Evolutionary conservation across 768 basidiomycete species (phyloP).

Genomic region (Russula sp.): DNA sequence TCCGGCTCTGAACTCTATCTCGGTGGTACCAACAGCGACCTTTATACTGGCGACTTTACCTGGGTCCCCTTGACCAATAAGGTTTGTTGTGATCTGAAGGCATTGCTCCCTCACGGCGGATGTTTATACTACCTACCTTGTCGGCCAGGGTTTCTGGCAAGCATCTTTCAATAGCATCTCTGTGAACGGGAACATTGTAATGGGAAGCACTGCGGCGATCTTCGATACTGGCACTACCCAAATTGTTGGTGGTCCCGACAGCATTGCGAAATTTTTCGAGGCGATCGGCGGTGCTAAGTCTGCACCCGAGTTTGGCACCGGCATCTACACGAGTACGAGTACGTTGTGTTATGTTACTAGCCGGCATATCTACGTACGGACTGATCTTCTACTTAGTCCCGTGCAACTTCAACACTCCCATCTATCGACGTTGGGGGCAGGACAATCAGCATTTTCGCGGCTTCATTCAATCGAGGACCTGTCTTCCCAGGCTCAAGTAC

Average conservation of each 20-base stretch:
- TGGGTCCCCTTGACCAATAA: constrained; percentile 1
- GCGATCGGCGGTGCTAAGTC: background rate
- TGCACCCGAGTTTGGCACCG: background rate
- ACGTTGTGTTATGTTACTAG: background rate
- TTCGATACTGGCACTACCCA: constrained; percentile 33
- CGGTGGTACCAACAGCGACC: constrained; percentile 17
- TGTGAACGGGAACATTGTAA: constrained; percentile 23
- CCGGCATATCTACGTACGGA: background rate
- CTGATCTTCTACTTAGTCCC: background rate
- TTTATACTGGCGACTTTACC: constrained; percentile 14
- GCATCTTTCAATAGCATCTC: constrained; percentile 26
- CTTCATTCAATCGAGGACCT: constrained; percentile 2
- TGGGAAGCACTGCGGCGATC: constrained; percentile 23
- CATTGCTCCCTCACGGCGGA: no score
- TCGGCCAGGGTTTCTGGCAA: constrained; percentile 14
- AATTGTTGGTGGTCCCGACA: constrained; percentile 24
- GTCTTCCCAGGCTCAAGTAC: background rate
- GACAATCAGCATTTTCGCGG: background rate
- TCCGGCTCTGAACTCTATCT: constrained; percentile 35
- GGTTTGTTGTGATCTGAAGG: background rate
- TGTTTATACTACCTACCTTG: no score
- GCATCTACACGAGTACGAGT: constrained; percentile 4
- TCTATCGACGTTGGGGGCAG: constrained; percentile 2
- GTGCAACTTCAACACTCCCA: background rate
- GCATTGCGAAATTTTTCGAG: background rate